Base-by-base conservation (phyloP, 2,329 filamentous ascomycete genomes). In the Xylaria sp. region DNA sequence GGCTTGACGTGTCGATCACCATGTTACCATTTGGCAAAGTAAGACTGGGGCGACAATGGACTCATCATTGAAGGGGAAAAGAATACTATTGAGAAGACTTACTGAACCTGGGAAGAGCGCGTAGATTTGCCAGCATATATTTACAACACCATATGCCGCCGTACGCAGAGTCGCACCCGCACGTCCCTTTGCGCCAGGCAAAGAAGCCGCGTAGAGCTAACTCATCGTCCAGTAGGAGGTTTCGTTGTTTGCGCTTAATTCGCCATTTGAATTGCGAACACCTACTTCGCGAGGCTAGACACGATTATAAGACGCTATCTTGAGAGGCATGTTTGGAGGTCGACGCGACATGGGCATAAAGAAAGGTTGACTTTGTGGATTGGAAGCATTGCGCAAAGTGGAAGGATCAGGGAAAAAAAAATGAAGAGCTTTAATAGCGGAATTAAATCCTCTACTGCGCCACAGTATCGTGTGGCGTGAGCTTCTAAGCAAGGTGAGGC, bases 1-100 rank as follows among this genome's bases (percentile, higher is more conserved):
- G 82, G 83, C 82, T 81, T 81, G 83, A 84, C 82, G 78, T 82
- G 86, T 87, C 84, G 80, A 83, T 88, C 86, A 88, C 85, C 86
- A 88, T 83, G 59, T 74, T 70, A 76, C 74, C 76, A 66, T 76
- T 65, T 59, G 69, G 71, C 71, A 58, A 70, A 79, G 75, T 88
- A 85, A 84, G 86, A 85, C 86, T 86, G 86, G 86, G 86, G 86
- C 86, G 86, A 88, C 86, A 85, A 81, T 69, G 78, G 81, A 79
- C 81, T 88, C 86, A 88, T 88, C 86, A 88, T 84, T 67, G 69
- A 74, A 74, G 50, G 62, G 62, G 52, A 34, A 48, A 50, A 59
- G 41, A 65, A 6, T 37, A 34, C 51, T 44, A 60, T 62, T 34
- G 55, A 59, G 37, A 58, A 31, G 52, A 73, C 73, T 59, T 76